Evolutionary conservation across 2,329 filamentous ascomycete species (phyloP), one percentile per base, ranked within the genome.

Genomic region (Colletotrichum viniferum): DNA sequence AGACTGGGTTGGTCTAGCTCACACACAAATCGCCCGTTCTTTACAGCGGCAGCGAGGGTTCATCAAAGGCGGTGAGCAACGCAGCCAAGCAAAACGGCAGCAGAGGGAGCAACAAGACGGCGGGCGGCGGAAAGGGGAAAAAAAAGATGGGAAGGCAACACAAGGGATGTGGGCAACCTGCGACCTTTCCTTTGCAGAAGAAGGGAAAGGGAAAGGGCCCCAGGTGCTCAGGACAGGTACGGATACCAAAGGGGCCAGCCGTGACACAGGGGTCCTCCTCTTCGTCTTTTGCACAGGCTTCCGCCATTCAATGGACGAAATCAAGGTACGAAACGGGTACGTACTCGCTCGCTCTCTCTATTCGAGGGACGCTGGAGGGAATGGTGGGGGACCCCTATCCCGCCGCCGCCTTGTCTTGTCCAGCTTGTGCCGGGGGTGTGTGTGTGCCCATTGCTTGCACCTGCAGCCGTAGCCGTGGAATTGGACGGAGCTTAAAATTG

Each of bases 41-140:
- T 38, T n/a, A 48, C 28, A 13, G 8, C 36, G 26, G 16, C 21
- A 30, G 34, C 34, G 30, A 30, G 18, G 26, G 60, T 32, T 38
- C 62, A 55, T 76, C 69, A 55, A 76, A 69, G 63, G 73, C 73
- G 73, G 73, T 76, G 73, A 76, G 26, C 36, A 43, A 65, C 36
- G 32, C n/a, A 48, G 28, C 14, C 10, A 58, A 30, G 68, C 43
- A 26, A 65, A 24, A 58, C 38, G 28, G 16, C 26, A 71, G 30
- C 16, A n/a, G 38, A 43, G 38, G 38, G 30, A 24, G 69, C 21
- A 43, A 61, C 18, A 55, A 68, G 52, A 63, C 32, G 43, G 66
- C 38, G 18, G 43, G 66, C 38, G 18, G 26, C 68, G 62, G 63
- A 28, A 73, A 76, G 69, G 69, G 69, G 55, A 73, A 70, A 48